phyloP scores from a whole-genome alignment of 768 basidiomycete genomes.

The Psilocybe tampanensis region DNA sequence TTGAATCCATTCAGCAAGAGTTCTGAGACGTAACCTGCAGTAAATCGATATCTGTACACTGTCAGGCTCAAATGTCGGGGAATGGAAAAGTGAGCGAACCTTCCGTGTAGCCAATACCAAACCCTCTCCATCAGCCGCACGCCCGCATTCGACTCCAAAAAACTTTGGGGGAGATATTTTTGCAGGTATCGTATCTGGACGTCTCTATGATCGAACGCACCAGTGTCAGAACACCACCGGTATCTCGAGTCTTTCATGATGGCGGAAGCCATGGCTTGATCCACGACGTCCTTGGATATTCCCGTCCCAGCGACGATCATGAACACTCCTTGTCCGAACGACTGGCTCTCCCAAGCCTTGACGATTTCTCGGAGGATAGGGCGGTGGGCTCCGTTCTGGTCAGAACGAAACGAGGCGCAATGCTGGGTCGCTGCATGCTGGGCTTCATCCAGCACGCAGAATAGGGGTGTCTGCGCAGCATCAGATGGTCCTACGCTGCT shows the following conservation, averaged over 20 bases:
- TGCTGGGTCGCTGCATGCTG: conserved; percentile 45
- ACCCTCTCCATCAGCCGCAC: conserved; percentile 37
- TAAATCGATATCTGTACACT: conserved; percentile 43
- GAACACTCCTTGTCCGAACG: conserved; percentile 40
- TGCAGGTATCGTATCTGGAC: conserved; percentile 37
- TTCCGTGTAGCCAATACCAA: conserved; percentile 49
- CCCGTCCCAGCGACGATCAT: conserved; percentile 49
- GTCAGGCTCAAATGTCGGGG: neutral
- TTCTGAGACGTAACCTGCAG: conserved; percentile 44
- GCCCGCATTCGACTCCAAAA: conserved; percentile 31
- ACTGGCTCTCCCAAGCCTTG: conserved; percentile 41
- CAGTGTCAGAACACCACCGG: conserved; percentile 47
- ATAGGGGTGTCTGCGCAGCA: conserved; percentile 36
- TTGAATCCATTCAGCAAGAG: conserved; percentile 40
- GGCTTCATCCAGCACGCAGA: conserved; percentile 49
- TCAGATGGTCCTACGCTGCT: neutral
- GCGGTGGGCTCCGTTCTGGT: conserved; percentile 33
- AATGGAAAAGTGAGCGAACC: conserved; percentile 28
- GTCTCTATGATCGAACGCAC: conserved; percentile 38
- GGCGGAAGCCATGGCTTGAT: conserved; percentile 46
- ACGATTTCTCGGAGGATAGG: conserved; percentile 46
- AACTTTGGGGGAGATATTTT: conserved; percentile 36
- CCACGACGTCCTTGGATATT: conserved; percentile 46
- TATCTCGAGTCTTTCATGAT: conserved; percentile 50
- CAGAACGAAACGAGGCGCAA: conserved; percentile 38